These are phyloP conservation scores for Leishmania lainsoni DNA, from an alignment of 208 protist genomes.

Conservation along the genomic window DNA sequence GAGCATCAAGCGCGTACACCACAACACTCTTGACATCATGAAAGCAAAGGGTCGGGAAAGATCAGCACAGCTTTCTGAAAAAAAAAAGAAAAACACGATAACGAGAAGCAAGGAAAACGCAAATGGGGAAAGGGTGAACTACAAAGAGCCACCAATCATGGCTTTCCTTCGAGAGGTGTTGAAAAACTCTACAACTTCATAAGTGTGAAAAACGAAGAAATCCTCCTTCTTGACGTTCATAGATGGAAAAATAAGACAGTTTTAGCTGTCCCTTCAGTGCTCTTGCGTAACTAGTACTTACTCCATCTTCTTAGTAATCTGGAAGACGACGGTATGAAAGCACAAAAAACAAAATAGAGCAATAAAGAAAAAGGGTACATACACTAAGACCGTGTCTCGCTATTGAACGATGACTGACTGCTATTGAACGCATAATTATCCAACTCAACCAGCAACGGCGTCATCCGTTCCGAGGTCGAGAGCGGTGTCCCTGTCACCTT, in stretches of 20 bases:
- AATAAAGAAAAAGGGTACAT: constrained; percentile 7
- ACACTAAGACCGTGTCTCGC: neutral
- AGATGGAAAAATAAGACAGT: neutral
- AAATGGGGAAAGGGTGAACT: neutral
- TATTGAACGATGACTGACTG: no score
- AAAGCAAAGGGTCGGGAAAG: neutral
- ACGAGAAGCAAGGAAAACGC: neutral
- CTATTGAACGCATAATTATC: constrained; percentile 60
- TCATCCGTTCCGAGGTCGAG: constrained; percentile 70
- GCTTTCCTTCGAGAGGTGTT: constrained; percentile 12
- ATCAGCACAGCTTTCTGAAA: neutral
- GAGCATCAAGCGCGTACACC: neutral
- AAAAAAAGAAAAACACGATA: constrained; percentile 8
- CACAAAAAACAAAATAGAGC: constrained; percentile 3
- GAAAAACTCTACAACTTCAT: constrained; percentile 10
- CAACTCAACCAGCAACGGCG: constrained; percentile 77
- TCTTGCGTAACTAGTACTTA: neutral
- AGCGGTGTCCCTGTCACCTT: constrained; percentile 69
- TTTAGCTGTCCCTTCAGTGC: neutral
- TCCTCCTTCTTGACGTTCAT: neutral
- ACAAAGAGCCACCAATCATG: constrained; percentile 6
- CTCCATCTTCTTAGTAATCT: neutral
- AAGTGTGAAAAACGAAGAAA: neutral
- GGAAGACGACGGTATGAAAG: constrained; percentile 9
- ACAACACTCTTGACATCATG: neutral